A percentile compares a stretch with the other conserved stretches of the same genome.
Evolutionary conservation across 805 yeast genomes (phyloP).

Genomic region (Metschnikowia drakensbergensis): DNA sequence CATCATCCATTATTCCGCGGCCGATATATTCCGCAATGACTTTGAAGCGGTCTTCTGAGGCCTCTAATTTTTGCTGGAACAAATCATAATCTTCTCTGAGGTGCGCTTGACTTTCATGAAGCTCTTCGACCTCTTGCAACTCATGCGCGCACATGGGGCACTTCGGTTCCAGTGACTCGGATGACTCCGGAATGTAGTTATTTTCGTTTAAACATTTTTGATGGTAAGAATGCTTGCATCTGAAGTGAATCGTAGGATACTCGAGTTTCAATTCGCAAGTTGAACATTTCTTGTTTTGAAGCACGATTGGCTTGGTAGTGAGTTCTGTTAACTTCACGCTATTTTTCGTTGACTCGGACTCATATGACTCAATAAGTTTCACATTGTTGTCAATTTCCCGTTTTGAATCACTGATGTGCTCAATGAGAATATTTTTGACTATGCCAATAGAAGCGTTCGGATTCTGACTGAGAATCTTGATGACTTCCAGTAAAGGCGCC

Average conservation of each 20-base stretch:
- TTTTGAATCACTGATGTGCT: constrained; percentile 54
- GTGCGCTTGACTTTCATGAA: constrained; percentile 57
- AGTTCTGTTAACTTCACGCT: constrained; percentile 51
- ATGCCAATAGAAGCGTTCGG: constrained; percentile 68
- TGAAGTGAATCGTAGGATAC: constrained; percentile 77
- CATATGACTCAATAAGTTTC: constrained; percentile 64
- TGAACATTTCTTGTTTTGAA: constrained; percentile 62
- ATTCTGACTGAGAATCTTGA: constrained; percentile 62
- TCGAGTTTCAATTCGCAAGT: constrained; percentile 65
- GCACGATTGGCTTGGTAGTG: constrained; percentile 42
- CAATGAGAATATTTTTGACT: constrained; percentile 63
- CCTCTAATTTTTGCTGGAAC: constrained; percentile 54
- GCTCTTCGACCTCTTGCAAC: constrained; percentile 57
- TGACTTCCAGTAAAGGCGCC: constrained; percentile 70
- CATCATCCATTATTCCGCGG: constrained; percentile 72
- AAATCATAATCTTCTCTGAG: constrained; percentile 59
- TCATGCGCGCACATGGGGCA: constrained; percentile 83
- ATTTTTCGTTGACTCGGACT: constrained; percentile 57
- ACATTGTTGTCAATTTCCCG: constrained; percentile 66
- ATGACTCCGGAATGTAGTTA: constrained; percentile 21
- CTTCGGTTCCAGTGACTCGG: constrained; percentile 9
- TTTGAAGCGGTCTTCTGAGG: constrained; percentile 61
- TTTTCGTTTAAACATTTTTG: constrained; percentile 67
- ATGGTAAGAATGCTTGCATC: constrained; percentile 84
- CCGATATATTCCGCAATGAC: constrained; percentile 81